A percentile compares a stretch with the other conserved stretches of the same genome.
These are phyloP conservation scores for Eutrema yunnanense DNA, from an alignment of 345 rosid species.

Conservation along the genomic window DNA sequence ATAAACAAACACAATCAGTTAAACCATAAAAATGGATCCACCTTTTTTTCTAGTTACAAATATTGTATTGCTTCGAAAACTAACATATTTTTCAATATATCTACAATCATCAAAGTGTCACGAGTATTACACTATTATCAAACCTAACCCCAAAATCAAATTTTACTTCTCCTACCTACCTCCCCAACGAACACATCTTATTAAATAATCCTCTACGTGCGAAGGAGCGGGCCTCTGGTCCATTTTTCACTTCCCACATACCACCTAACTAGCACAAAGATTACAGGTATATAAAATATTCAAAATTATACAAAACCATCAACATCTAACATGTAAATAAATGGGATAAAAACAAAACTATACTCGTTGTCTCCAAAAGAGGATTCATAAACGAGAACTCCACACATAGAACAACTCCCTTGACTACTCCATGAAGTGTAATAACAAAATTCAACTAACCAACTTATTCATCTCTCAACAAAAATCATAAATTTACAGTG, in stretches of 20 bases:
- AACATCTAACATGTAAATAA: background rate
- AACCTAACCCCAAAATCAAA: conserved; percentile 15
- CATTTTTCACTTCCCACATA: conserved; percentile 8
- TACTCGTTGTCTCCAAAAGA: background rate
- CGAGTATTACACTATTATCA: conserved; percentile 3
- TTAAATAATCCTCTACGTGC: conserved; percentile 2
- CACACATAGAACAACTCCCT: conserved; percentile 3
- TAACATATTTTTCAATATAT: background rate
- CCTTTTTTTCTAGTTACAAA: background rate
- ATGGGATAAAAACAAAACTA: background rate
- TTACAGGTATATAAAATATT: background rate
- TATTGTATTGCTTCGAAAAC: background rate
- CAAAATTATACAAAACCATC: background rate
- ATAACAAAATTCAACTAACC: conserved; percentile 16
- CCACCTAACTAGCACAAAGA: background rate
- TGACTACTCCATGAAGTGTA: background rate
- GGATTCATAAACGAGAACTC: background rate
- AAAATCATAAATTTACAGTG: conserved; percentile 28
- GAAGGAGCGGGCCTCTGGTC: background rate
- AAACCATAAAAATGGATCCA: background rate
- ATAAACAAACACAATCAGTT: background rate
- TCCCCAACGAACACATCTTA: background rate
- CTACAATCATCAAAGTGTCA: background rate
- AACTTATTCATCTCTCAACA: conserved; percentile 22
- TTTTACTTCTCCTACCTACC: conserved; percentile 10